Evolutionary conservation across 768 basidiomycete species (phyloP), one percentile per base, ranked within the genome.

Genomic region (Auricularia sp.): DNA sequence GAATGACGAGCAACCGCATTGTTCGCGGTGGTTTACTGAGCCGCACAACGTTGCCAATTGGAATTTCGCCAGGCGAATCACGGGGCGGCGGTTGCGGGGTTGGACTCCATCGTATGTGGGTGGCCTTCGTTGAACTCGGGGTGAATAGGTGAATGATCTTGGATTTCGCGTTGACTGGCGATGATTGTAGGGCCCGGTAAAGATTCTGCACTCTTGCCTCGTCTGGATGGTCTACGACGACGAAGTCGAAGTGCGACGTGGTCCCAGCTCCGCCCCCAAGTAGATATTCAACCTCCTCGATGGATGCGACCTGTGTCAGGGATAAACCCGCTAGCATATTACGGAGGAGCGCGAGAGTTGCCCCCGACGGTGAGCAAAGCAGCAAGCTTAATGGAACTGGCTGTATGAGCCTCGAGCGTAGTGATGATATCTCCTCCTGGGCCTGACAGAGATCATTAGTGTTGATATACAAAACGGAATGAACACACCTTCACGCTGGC

Each of bases 81-180:
- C 21, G 47, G 11, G 47, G 47, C 47, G 47, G 47, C 21, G 47
- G 47, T 51, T 35, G 35, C n/a, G 51, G 63, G 21, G 62, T 59
- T 34, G 56, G 56, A 51, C 47, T 59, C 77, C 81, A 35, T 77
- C 76, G 65, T 85, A 82, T 18, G 83, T 76, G 1, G 79, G 75
- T 54, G 81, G 80, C 18, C 83, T 82, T 5, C 82, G 77, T 45
- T 80, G 77, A 68, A 67, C 82, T 85, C 24, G 88, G 88, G 1
- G 88, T 89, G 71, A 87, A 88, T 21, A 90, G 76, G 67, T 89
- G 88, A 14, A 90, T 79, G 64, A 89, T 75, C 74, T 86, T 87
- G 3, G 87, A 85, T 11, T 85, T 82, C 33, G 71, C 70, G 7
- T 86, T 77, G 3, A 77, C 67, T 6, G 69, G 70, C 16, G 73